phyloP scores from a whole-genome alignment of 192 early-diverging fungal genomes.

The Cetraspora pellucida region DNA sequence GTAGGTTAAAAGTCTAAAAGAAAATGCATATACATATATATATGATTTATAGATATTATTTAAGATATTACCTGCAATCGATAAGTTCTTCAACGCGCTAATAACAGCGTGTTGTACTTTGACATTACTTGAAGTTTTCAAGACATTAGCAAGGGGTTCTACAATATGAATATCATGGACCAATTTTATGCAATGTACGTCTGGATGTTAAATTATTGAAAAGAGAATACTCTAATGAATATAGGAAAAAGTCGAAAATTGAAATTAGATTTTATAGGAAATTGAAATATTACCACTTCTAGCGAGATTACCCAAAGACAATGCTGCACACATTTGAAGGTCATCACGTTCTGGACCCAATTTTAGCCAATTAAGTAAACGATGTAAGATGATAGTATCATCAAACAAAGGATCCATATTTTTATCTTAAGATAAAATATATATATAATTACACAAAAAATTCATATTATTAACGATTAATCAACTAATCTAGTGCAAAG shows the following conservation, averaged over 20 bases:
- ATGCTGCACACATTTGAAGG: constrained; percentile 56
- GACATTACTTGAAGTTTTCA: constrained; percentile 48
- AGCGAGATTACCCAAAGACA: constrained; percentile 73
- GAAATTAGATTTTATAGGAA: not conserved
- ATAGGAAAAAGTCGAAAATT: not conserved
- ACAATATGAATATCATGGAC: constrained; percentile 58
- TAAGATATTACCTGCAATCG: constrained; percentile 52
- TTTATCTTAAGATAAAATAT: constrained; percentile 41
- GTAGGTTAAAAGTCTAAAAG: not conserved
- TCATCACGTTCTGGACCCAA: constrained; percentile 42
- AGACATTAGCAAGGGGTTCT: constrained; percentile 56
- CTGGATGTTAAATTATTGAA: constrained; percentile 36
- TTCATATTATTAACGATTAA: not conserved
- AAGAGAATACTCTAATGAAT: not conserved
- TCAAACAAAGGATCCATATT: constrained; percentile 54
- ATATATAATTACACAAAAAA: constrained; percentile 1
- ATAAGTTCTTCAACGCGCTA: constrained; percentile 69
- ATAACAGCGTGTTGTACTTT: constrained; percentile 61
- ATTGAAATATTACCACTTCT: constrained; percentile 46
- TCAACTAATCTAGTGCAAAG: not conserved
- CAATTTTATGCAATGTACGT: constrained; percentile 63
- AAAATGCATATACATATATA: not conserved
- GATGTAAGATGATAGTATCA: constrained; percentile 43
- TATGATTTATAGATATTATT: not conserved
- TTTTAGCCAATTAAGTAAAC: constrained; percentile 49